These are phyloP conservation scores for Mucor velutinosus DNA, from an alignment of 371 early-diverging fungal species.

Conservation along the genomic window DNA sequence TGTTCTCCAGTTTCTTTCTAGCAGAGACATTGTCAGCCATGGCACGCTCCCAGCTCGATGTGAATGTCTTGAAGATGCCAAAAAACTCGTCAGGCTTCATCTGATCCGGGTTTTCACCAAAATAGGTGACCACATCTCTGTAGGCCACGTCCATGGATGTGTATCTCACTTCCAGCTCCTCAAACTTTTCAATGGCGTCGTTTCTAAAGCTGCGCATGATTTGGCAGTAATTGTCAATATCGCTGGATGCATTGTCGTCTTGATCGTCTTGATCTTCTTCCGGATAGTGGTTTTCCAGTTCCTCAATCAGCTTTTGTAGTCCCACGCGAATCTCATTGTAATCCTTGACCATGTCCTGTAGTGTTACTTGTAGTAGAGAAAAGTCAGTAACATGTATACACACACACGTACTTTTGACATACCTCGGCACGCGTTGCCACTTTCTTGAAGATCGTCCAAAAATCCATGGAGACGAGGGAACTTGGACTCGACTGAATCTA, in stretches of 20 bases:
- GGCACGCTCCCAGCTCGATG: conserved; percentile 70
- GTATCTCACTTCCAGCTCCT: conserved; percentile 52
- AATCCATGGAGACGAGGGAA: conserved; percentile 71
- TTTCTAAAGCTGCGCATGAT: conserved; percentile 56
- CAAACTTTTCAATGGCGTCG: conserved; percentile 49
- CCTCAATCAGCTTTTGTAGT: conserved; percentile 50
- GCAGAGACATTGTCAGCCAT: conserved; percentile 52
- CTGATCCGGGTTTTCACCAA: conserved; percentile 80
- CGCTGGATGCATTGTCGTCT: conserved; percentile 32
- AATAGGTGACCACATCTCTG: conserved; percentile 69
- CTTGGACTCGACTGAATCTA: conserved; percentile 66
- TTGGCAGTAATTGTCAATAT: conserved; percentile 45
- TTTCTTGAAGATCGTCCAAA: conserved; percentile 68
- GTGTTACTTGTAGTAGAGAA: conserved; percentile 40
- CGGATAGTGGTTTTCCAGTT: conserved; percentile 52
- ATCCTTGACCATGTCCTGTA: conserved; percentile 58
- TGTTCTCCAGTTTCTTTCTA: conserved; percentile 43
- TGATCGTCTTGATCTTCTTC: conserved; percentile 27
- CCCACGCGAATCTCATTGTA: conserved; percentile 63
- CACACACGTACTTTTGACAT: conserved; percentile 32
- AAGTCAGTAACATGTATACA: not conserved
- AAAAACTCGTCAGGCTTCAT: conserved; percentile 92
- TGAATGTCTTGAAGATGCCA: conserved; percentile 83
- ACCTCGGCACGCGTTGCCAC: conserved; percentile 80
- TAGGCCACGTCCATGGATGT: conserved; percentile 69